Base-by-base conservation (phyloP, 345 rosid species). In the Ceriops decandra region DNA sequence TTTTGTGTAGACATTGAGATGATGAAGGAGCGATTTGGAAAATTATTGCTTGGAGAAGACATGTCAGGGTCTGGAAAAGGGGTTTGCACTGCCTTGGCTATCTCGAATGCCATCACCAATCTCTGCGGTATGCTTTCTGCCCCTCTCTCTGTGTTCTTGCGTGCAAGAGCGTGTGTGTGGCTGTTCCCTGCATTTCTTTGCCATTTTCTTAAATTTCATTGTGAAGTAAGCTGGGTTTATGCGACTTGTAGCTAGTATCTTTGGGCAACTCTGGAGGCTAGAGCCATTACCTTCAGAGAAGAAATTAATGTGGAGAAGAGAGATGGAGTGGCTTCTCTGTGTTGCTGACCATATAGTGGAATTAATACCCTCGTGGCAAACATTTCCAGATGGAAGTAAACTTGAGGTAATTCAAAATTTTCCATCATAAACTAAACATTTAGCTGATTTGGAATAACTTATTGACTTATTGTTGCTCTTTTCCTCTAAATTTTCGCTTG, bases 41-140 rank as follows among this genome's bases (percentile, higher is more conserved):
- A 95, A 74, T 72, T 95, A 81, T 70, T 95, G 70, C 99, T 95
- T 63, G 99, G 98, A 11, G 99, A 95, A 76, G 99, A 95, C 69
- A 95, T 95, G 99, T 92, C 99, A 15, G 99, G 99, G 68, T 84
- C 86, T 70, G 99, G 99, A 16, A 95, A 90, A 81, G 98, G 99
- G 63, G 99, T 88, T 58, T 88, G 87, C 71, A 83, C 99, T 61
- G 95, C 99, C 64, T 78, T 92, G 82, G 98, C 99, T 11, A 83
- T 95, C 65, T 95, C 98, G 3, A 92, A 95, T 60, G 92, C 98
- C 74, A 92, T 92, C 56, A 92, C 99, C 56, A 95, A 95, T 84
- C 91, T 95, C 67, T 91, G 97, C 75, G 99, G 99, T 92, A 83
- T 70, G 90, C 66, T 33, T 60, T 52, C 33, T 36, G 6, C 9